Evolutionary conservation across 495 filamentous ascomycete genomes (phyloP).

Genomic region (Trichoderma gamsii): DNA sequence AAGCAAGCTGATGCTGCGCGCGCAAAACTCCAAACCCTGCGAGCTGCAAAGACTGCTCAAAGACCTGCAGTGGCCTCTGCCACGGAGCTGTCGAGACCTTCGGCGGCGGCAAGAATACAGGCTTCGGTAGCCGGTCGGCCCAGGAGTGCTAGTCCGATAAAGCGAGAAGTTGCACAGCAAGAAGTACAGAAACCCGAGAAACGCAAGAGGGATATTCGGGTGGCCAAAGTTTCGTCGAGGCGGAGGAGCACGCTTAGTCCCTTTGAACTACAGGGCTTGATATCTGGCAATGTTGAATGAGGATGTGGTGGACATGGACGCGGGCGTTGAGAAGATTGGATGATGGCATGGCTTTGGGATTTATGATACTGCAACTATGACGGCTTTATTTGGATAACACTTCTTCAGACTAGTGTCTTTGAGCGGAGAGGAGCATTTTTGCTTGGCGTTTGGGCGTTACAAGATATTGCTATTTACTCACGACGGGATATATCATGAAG

Average conservation of each 20-base stretch:
- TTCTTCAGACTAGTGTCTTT: no score
- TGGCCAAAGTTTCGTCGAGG: constrained; percentile 44
- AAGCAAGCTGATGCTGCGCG: constrained; percentile 51
- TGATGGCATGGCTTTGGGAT: not conserved
- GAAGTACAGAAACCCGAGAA: constrained; percentile 24
- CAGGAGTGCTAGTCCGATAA: constrained; percentile 8
- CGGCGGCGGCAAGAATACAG: constrained; percentile 1
- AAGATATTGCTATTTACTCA: no score
- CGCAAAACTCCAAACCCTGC: constrained; percentile 45
- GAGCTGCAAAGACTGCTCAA: constrained; percentile 12
- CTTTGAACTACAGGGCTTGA: constrained; percentile 63
- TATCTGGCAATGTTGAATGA: constrained; percentile 31
- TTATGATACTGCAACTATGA: not conserved
- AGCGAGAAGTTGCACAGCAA: constrained; percentile 6
- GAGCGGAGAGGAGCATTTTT: no score
- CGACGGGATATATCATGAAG: no score
- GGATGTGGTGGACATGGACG: not conserved
- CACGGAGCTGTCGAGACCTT: constrained; percentile 10
- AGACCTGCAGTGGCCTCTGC: constrained; percentile 16
- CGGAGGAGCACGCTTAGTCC: constrained; percentile 64
- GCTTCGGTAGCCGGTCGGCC: not conserved
- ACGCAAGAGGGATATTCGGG: constrained; percentile 38
- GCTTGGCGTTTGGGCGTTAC: no score
- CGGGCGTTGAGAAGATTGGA: not conserved
- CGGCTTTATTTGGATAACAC: no score